Evolutionary conservation across 1,284 basidiomycete genomes (phyloP).

Genomic region (Pseudomicrostroma phylloplanum): DNA sequence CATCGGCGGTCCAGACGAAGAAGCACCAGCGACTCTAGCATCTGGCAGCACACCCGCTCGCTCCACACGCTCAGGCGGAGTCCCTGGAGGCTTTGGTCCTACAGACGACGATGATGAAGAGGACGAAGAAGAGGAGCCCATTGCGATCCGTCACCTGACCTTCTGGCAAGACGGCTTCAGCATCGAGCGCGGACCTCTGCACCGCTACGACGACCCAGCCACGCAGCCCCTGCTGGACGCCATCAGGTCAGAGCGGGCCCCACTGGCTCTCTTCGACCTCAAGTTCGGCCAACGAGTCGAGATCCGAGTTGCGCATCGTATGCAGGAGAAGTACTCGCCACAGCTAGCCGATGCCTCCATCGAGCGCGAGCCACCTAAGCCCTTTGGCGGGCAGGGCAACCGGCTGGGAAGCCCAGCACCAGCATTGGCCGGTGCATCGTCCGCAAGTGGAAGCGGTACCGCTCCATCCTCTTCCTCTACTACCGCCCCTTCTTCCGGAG

Average conservation of each 20-base stretch:
- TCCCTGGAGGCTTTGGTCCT: conserved; percentile 11
- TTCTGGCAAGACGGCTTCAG: conserved; percentile 95
- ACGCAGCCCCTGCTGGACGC: conserved; percentile 68
- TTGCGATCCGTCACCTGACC: conserved; percentile 68
- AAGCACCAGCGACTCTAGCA: conserved; percentile 1
- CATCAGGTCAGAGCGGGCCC: conserved; percentile 77
- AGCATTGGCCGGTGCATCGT: conserved; percentile 13
- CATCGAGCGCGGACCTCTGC: conserved; percentile 80
- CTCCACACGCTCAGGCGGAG: background rate
- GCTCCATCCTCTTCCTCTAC: conserved; percentile 56
- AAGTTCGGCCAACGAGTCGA: conserved; percentile 75
- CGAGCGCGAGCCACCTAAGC: conserved; percentile 49
- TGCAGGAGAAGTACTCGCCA: conserved; percentile 67
- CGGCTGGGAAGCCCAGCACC: conserved; percentile 62
- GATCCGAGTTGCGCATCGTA: conserved; percentile 70
- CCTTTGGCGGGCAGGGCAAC: conserved; percentile 73
- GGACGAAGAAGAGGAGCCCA: conserved; percentile 55
- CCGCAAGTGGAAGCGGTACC: conserved; percentile 20
- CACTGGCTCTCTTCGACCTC: conserved; percentile 71
- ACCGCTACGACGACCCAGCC: conserved; percentile 74
- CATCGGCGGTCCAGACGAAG: conserved; percentile 10
- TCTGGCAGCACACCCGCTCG: background rate
- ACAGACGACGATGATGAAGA: conserved; percentile 45
- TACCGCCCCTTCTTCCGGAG: conserved; percentile 34
- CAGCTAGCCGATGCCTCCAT: too few relatives aligned